Evolutionary conservation across 139 green algal species (phyloP), one percentile per base, ranked within the genome.

Genomic region (Pseudopediastrum boryanum): DNA sequence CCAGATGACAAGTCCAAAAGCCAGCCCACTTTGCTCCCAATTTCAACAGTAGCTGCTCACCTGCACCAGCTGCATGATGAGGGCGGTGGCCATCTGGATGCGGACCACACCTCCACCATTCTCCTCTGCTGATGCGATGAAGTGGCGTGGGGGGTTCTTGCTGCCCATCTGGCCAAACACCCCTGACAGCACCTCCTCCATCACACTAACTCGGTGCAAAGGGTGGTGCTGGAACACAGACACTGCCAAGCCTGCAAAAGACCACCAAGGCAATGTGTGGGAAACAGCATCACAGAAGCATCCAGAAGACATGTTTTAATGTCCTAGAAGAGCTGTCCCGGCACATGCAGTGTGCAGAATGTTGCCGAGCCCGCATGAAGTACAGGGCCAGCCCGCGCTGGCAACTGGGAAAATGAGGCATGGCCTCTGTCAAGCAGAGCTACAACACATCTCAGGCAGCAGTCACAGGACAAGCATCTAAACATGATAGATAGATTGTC

Each of bases 21-120:
- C 16, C 16, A 16, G 16, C 48, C 48, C 48, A 58, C 16, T n/a
- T 58, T n/a, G 19, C 48, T n/a, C n/a, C 54, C 54, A 64, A 27
- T 13, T 29, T 9, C 54, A 25, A 25, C 8, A 7, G 7, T 25
- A 25, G 25, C 38, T 16, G 3, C 46, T 27, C 36, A 85, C 86
- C 89, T 96, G 89, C 43, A 96, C 69, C 81, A 94, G 85, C 78
- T 94, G 88, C 76, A 95, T 59, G 56, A 96, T 38, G 16, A 93
- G 76, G 2, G 92, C 91, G 0, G 84, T 85, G 4, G 85, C 36
- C 52, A 90, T 77, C 71, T 91, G 86, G 23, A 96, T 89, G 64
- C 50, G 63, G 8, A 82, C 48, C 42, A 58, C n/a, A n/a, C n/a
- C n/a, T n/a, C n/a, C n/a, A n/a, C n/a, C n/a, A n/a, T n/a, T n/a